Percentiles rank a stretch among this genome's conserved stretches.
phyloP scores from a whole-genome alignment of 768 basidiomycete species.

The Sporobolomyces roseus region DNA sequence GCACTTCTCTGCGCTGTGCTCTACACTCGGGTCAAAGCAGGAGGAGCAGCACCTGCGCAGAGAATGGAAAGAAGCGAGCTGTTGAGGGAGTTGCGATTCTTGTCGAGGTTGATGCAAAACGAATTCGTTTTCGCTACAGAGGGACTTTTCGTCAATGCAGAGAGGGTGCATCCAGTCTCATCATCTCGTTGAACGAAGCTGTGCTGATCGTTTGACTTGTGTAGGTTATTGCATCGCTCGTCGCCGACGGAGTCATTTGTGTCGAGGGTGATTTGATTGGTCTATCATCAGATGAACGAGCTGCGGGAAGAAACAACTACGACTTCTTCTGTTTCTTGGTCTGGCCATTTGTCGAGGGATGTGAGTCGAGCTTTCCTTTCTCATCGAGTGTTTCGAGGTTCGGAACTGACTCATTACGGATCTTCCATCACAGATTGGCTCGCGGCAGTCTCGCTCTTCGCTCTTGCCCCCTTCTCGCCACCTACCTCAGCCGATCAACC shows the following conservation, averaged over 20 bases:
- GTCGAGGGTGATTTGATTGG: slow-evolving; percentile 27
- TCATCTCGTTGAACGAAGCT: not conserved
- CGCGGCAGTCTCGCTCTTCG: slow-evolving; percentile 39
- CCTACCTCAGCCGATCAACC: not conserved
- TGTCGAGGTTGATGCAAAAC: slow-evolving; percentile 41
- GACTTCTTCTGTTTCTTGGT: slow-evolving; percentile 44
- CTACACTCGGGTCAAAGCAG: slow-evolving; percentile 42
- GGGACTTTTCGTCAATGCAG: slow-evolving; percentile 41
- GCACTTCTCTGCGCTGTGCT: slow-evolving; percentile 25
- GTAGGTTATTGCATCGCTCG: slow-evolving; percentile 31
- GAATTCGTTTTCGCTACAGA: slow-evolving; percentile 44
- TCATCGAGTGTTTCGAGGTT: no score
- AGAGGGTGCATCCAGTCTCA: not conserved
- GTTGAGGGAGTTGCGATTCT: slow-evolving; percentile 37
- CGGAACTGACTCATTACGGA: no score
- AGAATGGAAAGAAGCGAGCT: slow-evolving; percentile 24
- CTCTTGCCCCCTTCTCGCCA: slow-evolving; percentile 16
- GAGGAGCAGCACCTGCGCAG: slow-evolving; percentile 28
- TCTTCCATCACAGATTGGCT: slow-evolving; percentile 43
- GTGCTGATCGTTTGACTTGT: not conserved
- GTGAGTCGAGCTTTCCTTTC: not conserved
- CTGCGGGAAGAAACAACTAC: slow-evolving; percentile 31
- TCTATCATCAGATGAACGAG: slow-evolving; percentile 29
- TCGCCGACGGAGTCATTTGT: slow-evolving; percentile 38
- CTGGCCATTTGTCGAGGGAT: slow-evolving; percentile 40